Evolutionary conservation across 148 eudicot genomes (phyloP).

Genomic region (Arbutus unedo): DNA sequence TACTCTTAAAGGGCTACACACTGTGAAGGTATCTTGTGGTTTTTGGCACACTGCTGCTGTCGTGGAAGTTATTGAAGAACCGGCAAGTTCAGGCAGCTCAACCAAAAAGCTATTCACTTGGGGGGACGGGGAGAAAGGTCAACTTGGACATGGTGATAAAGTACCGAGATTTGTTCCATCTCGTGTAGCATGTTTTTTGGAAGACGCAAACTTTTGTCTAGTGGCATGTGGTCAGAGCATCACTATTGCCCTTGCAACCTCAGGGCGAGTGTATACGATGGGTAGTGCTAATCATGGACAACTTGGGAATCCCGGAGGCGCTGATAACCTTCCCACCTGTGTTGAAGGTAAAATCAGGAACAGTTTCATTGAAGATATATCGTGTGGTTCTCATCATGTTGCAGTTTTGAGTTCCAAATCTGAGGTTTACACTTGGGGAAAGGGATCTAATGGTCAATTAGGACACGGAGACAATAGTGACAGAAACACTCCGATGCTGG

Average conservation of each 20-base stretch:
- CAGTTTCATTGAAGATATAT: conserved; percentile 55
- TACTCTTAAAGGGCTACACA: conserved; percentile 51
- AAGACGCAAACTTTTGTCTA: conserved; percentile 53
- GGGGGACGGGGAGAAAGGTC: conserved; percentile 81
- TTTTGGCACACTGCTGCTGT: conserved; percentile 81
- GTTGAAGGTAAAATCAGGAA: conserved; percentile 54
- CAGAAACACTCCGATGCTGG: conserved; percentile 58
- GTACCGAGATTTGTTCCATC: conserved; percentile 54
- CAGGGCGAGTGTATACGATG: conserved; percentile 73
- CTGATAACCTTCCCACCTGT: conserved; percentile 48
- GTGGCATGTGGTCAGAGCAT: conserved; percentile 74
- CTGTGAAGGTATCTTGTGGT: conserved; percentile 66
- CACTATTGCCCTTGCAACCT: conserved; percentile 71
- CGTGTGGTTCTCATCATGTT: conserved; percentile 82
- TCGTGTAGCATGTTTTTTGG: conserved; percentile 43
- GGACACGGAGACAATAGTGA: conserved; percentile 69
- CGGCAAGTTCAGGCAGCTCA: conserved; percentile 43
- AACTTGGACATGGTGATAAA: conserved; percentile 76
- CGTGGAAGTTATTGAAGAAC: conserved; percentile 46
- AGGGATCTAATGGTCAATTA: conserved; percentile 69
- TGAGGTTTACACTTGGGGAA: conserved; percentile 84
- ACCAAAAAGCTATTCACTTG: conserved; percentile 64
- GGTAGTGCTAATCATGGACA: conserved; percentile 69
- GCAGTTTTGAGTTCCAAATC: conserved; percentile 60
- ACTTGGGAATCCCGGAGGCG: conserved; percentile 46